These are phyloP conservation scores for Chlamydomonas incerta DNA, from an alignment of 139 green algal genomes.

Conservation along the genomic window DNA sequence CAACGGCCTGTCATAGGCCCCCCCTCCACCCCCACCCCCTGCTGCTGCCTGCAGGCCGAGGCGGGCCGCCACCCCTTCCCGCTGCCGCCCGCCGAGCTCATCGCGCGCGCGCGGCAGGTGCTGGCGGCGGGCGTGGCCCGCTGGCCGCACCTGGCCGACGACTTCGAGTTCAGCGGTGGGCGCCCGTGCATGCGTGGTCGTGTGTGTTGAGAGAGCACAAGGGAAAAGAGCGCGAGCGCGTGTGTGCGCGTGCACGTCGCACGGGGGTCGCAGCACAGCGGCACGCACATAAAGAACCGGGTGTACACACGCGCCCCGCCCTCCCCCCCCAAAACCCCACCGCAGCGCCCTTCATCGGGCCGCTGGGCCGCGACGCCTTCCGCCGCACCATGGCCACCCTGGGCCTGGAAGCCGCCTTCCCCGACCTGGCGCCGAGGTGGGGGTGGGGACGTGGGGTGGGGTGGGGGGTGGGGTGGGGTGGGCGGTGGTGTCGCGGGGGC, in stretches of 20 bases:
- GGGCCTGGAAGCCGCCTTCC: constrained; percentile 63
- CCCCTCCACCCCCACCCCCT: too few relatives aligned
- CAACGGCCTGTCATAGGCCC: background rate
- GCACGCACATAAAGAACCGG: background rate
- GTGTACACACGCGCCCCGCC: background rate
- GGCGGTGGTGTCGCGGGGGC: background rate
- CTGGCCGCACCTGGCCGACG: constrained; percentile 42
- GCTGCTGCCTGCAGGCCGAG: constrained; percentile 22
- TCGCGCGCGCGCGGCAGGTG: constrained; percentile 34
- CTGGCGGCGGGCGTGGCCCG: constrained; percentile 37
- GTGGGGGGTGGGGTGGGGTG: background rate
- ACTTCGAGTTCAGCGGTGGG: constrained; percentile 51
- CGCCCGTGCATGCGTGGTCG: background rate
- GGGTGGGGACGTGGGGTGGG: background rate
- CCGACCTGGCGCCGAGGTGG: constrained; percentile 57
- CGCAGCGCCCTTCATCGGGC: constrained; percentile 58
- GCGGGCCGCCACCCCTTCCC: constrained; percentile 40
- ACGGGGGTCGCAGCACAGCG: too few relatives aligned
- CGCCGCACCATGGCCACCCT: constrained; percentile 51
- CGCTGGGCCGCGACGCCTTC: constrained; percentile 46
- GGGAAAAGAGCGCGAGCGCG: too few relatives aligned
- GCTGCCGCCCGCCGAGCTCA: constrained; percentile 38
- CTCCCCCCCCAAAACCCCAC: background rate
- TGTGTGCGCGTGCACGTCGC: too few relatives aligned
- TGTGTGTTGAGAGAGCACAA: background rate